Base-by-base conservation (phyloP, 352 stramenopile species). In the Globisporangium emineosum region DNA sequence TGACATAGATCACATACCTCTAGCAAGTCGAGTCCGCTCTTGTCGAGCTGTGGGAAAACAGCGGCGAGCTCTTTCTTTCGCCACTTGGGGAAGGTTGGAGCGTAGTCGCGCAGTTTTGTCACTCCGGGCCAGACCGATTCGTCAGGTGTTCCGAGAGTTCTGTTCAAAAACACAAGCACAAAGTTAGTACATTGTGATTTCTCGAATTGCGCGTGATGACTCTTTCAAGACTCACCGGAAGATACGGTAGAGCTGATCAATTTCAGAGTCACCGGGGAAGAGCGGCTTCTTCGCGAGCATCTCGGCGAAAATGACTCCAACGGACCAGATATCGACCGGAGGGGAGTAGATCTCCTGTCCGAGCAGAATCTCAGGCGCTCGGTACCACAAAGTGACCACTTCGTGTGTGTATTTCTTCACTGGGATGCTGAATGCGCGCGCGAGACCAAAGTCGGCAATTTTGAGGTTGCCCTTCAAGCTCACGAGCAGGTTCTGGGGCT, bases 341-440 rank as follows among this genome's bases (percentile, higher is more conserved):
- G 87, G 83, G 8, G 82, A 91, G 77, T 96, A 96, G n/a, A 90
- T 65, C 52, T 93, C 81, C 45, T 98, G 77, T 8, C 97, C 97
- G 0, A 99, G 83, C 40, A 99, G 72, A 66, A 99, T 99, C 81
- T 99, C 97, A 0, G 97, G 97, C 25, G 97, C 93, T 13, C 97
- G 91, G 75, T 99, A 99, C 97, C 97, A 99, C 9, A 99, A 85
- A 49, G 97, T 99, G 7, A 99, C 97, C 35, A 99, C 86, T 71
- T 99, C 97, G 68, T 99, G 97, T 23, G 97, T 99, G 67, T 99
- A 95, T 50, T 97, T 97, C 32, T 98, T 95, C 50, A 99, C 97
- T 0, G 97, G 97, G 40, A 98, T 89, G 71, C 95, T 98, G 70
- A 99, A 99, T 7, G 96, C 96, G 21, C 97, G 79, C 17, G 97